A percentile compares a stretch with the other conserved stretches of the same genome.
Conservation (phyloP, 352 stramenopile genomes). For the Blastocystis sp. region DNA sequence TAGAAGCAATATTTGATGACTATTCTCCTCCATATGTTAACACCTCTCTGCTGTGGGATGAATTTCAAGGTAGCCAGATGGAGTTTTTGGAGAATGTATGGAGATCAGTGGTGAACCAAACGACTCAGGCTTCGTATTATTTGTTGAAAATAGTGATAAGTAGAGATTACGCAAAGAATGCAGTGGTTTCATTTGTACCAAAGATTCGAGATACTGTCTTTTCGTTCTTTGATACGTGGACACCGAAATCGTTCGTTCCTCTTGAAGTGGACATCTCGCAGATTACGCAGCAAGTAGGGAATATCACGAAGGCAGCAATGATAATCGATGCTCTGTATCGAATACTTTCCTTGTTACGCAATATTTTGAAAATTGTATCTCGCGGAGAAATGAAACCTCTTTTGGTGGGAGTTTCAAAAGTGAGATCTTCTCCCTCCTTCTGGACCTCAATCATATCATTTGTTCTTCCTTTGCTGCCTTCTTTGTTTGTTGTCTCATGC, state of each 20-base stretch:
- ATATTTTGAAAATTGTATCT: neutral
- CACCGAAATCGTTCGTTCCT: neutral
- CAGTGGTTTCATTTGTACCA: neutral
- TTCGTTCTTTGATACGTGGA: conserved; percentile 38
- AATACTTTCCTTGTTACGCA: neutral
- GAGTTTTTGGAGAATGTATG: neutral
- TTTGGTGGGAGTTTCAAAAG: neutral
- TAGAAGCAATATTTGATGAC: neutral
- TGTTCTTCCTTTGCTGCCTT: neutral
- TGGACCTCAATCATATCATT: neutral
- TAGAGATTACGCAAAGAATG: neutral
- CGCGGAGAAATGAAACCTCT: neutral
- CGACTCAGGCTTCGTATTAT: neutral
- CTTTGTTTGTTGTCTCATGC: neutral
- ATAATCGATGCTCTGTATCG: neutral
- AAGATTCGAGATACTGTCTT: neutral
- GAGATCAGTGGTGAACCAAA: neutral
- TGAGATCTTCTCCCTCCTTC: neutral
- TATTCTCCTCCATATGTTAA: conserved; percentile 7
- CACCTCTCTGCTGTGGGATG: neutral
- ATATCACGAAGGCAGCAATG: neutral
- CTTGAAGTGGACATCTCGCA: neutral
- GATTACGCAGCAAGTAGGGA: neutral
- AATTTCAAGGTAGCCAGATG: neutral
- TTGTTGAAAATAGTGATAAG: neutral